Base-by-base conservation (phyloP, 2,329 filamentous ascomycete species). In the Tolypocladium guangdongense region DNA sequence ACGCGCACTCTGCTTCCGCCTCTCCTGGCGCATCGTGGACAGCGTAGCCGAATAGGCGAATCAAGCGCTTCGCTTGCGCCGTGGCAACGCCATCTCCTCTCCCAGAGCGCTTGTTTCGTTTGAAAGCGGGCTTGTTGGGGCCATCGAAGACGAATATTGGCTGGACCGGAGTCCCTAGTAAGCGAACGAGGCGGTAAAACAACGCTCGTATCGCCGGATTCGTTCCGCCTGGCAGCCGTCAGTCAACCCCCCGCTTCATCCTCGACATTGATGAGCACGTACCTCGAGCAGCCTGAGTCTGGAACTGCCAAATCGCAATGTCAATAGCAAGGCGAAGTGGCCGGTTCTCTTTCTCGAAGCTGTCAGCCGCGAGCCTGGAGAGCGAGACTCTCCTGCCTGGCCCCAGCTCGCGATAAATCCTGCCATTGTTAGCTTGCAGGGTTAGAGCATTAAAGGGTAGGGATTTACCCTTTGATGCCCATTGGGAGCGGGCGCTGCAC, bases 261-360 rank as follows among this genome's bases (percentile, higher is more conserved):
- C 1, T 10, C 12, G 11, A 7, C 10, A n/a, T 20, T 2, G 7
- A 3, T 4, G 7, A 7, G 24, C 20, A 54, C 62, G 35, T 63
- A 80, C 82, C 90, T 73, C 84, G 83, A 20, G 88, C 88, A 16
- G 89, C 86, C 65, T 95, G 90, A 14, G 86, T 86, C 64, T 99
- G 93, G 64, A 96, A 97, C 46, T 96, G 87, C 93, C 93, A 99
- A 65, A 99, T 97, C 3, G 90, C 90, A 60, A 95, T 87, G 66
- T 99, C 93, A 58, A 99, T 87, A 39, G 93, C 93, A 48, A 99
- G 77, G 41, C 91, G 86, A 41, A 97, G 75, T 0, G 91, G 91
- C 2, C 85, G 80, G 27, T 80, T 78, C 12, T 82, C 83, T 52
- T 78, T 70, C 62, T 90, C 82, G 58, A 95, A 81, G 60, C 88